Evolutionary conservation across 2,329 filamentous ascomycete species (phyloP).

Genomic region (Microdochium nivale): DNA sequence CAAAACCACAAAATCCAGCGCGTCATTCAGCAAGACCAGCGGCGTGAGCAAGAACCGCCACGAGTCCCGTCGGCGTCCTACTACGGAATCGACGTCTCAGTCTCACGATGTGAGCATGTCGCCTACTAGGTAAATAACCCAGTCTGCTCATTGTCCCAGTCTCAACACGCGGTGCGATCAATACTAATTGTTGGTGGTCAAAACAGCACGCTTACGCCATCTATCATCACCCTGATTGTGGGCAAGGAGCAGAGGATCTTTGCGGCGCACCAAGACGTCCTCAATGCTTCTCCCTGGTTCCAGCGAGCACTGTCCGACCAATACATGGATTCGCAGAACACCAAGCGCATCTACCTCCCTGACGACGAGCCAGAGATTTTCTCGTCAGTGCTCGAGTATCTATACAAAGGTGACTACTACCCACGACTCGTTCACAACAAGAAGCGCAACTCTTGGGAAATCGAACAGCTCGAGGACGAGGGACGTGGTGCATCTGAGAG

Average conservation of each 20-base stretch:
- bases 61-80: conserved; percentile 40
- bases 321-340: conserved; percentile 46
- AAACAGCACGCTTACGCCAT: conserved; percentile 47
- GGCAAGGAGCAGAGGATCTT: conserved; percentile 81
- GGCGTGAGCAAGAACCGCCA: conserved; percentile 47
- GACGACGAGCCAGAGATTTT: conserved; percentile 88
- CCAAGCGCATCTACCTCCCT: conserved; percentile 69
- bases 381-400: conserved; percentile 80
- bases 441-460: conserved; percentile 68
- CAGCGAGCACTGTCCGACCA: conserved; percentile 52
- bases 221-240: conserved; percentile 73
- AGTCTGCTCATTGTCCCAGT: not conserved
- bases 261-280: conserved; percentile 81
- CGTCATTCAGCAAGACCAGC: conserved; percentile 45
- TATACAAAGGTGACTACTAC: conserved; percentile 92
- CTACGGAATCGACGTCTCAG: conserved; percentile 31
- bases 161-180: conserved; percentile 6
- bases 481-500: conserved; percentile 43
- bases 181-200: conserved; percentile 3
- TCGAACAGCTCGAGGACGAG: conserved; percentile 53
- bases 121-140: conserved; percentile 33
- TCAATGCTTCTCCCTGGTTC: conserved; percentile 74
- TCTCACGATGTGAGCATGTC: conserved; percentile 27
- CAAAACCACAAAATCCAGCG: conserved; percentile 39
- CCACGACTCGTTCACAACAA: conserved; percentile 78